Percentiles rank a stretch among this genome's conserved stretches.
These are phyloP conservation scores for Saccharomyces hybrid DNA, from an alignment of 1,139 yeast genomes.

Conservation along the genomic window DNA sequence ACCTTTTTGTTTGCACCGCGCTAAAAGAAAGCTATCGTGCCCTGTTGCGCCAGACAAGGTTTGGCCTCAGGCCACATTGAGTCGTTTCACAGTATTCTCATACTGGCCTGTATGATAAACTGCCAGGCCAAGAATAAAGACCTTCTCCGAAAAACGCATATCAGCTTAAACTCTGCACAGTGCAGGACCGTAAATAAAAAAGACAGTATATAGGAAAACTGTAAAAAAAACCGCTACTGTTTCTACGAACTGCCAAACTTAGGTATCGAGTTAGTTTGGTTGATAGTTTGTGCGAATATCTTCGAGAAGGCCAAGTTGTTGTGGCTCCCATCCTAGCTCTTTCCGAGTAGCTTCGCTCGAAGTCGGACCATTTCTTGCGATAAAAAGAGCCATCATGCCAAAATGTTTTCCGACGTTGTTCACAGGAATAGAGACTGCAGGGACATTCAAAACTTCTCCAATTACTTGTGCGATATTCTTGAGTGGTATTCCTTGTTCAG, in stretches of 20 bases:
- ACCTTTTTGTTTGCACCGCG: not conserved
- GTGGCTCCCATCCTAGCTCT: slow-evolving; percentile 25
- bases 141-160: not conserved
- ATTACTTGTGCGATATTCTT: slow-evolving; percentile 25
- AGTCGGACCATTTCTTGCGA: slow-evolving; percentile 10
- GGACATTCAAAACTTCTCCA: slow-evolving; percentile 17
- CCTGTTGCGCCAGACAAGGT: not conserved
- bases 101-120: not conserved
- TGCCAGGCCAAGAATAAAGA: not conserved
- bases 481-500: slow-evolving; percentile 18
- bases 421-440: slow-evolving; percentile 13
- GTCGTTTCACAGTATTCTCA: not conserved
- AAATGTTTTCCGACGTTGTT: slow-evolving; percentile 12
- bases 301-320: slow-evolving; percentile 15
- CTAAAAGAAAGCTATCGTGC: not conserved
- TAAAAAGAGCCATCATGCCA: slow-evolving; percentile 6
- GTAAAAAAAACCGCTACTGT: no score
- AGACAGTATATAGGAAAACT: not conserved
- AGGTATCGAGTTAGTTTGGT: not conserved
- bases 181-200: not conserved
- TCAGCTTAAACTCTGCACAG: not conserved
- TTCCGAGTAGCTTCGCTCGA: slow-evolving; percentile 15
- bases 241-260: not conserved
- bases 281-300: slow-evolving; percentile 12
- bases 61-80: not conserved